A percentile compares a stretch with the other conserved stretches of the same genome.
Conservation (phyloP, 805 yeast species). For the Cyberlindnera bimundalis region DNA sequence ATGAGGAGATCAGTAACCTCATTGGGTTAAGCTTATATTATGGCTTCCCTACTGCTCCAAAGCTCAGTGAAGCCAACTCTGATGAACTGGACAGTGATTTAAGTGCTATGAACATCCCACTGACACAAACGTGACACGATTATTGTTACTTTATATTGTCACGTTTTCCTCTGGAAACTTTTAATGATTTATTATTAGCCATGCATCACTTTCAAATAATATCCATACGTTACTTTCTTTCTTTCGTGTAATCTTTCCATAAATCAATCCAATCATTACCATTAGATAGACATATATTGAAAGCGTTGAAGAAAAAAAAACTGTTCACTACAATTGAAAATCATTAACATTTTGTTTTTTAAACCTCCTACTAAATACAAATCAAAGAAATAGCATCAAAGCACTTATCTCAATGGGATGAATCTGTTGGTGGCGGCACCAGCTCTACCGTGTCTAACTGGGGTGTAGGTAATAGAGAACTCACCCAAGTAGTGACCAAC, state of each 20-base stretch:
- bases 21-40: slow-evolving; percentile 62
- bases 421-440: slow-evolving; percentile 72
- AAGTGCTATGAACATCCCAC: slow-evolving; percentile 42
- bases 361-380: slow-evolving; percentile 21
- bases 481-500: slow-evolving; percentile 99
- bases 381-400: slow-evolving; percentile 15
- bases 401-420: slow-evolving; percentile 60
- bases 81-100: slow-evolving; percentile 78
- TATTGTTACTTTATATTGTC: too few relatives aligned
- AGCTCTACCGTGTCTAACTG: slow-evolving; percentile 99
- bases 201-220: too few relatives aligned
- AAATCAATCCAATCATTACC: too few relatives aligned
- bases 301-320: too few relatives aligned
- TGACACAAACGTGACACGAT: slow-evolving; percentile 3
- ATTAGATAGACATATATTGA: too few relatives aligned
- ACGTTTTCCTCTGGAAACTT: too few relatives aligned
- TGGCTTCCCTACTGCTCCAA: slow-evolving; percentile 83
- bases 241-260: too few relatives aligned
- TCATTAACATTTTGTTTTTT: slow-evolving; percentile 20
- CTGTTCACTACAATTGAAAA: neutral
- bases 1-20: slow-evolving; percentile 66
- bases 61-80: slow-evolving; percentile 56
- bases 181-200: too few relatives aligned
- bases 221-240: too few relatives aligned
- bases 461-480: slow-evolving; percentile 99